A percentile compares a stretch with the other conserved stretches of the same genome.
Evolutionary conservation across 1,284 basidiomycete genomes (phyloP).

Genomic region (Apiotrichum akiyoshidainum): DNA sequence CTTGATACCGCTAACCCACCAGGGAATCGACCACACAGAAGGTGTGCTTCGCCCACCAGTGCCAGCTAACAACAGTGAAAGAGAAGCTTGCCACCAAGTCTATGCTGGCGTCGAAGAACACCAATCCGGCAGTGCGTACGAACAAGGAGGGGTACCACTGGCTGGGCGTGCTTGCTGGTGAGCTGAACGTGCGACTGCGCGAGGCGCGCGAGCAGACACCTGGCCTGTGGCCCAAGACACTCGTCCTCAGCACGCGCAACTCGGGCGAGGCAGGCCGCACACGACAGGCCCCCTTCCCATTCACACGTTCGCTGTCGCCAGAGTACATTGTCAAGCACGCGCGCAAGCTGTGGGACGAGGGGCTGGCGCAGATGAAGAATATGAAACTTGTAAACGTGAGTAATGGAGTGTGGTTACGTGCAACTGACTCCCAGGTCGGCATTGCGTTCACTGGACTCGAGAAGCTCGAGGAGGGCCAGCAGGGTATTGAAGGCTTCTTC

Average conservation of each 20-base stretch:
- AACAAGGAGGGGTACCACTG: constrained; percentile 76
- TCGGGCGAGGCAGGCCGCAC: constrained; percentile 64
- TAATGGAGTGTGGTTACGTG: neutral
- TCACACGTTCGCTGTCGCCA: constrained; percentile 65
- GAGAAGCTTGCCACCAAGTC: constrained; percentile 80
- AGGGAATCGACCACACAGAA: constrained; percentile 89
- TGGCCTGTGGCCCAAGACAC: constrained; percentile 86
- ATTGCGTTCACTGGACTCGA: constrained; percentile 82
- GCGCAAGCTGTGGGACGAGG: constrained; percentile 80
- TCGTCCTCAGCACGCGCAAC: constrained; percentile 73
- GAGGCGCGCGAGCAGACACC: constrained; percentile 72
- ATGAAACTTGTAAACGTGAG: constrained; percentile 65
- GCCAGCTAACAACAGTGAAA: constrained; percentile 60
- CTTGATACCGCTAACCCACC: constrained; percentile 9
- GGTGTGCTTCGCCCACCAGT: constrained; percentile 58
- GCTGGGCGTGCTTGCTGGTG: constrained; percentile 85
- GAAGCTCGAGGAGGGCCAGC: constrained; percentile 72
- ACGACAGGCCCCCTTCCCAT: constrained; percentile 80
- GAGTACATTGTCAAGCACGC: constrained; percentile 75
- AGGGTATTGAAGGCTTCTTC: constrained; percentile 83
- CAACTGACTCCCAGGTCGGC: constrained; percentile 52
- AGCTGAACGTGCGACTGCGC: constrained; percentile 76
- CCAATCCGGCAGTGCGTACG: constrained; percentile 70
- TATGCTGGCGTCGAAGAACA: constrained; percentile 91
- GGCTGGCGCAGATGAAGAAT: constrained; percentile 59